Evolutionary conservation across 192 early-diverging fungal genomes (phyloP), one percentile per base, ranked within the genome.

Genomic region (Bifiguratus adelaidae): DNA sequence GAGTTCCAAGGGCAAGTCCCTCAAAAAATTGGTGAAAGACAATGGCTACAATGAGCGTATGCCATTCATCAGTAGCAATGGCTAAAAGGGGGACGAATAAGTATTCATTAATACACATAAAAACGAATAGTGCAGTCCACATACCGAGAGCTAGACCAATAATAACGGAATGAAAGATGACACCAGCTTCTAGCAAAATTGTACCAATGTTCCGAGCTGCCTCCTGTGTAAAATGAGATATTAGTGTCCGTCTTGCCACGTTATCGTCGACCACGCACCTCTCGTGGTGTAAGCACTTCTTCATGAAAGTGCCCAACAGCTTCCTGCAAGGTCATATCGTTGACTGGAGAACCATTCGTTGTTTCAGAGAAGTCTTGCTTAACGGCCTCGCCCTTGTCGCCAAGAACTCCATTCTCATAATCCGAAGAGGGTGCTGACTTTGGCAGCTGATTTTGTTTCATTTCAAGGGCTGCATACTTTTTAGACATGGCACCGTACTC

Each of bases 161-260:
- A n/a, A 89, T 75, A 16, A 89, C 60, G 37, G 82, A 85, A 57
- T 89, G 86, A 53, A 83, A 40, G 0, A 80, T 75, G 28, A 89
- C 85, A 27, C 86, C 82, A 19, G 86, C 63, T 49, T 89, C 86
- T 22, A 89, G 59, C 3, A 85, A 67, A 33, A 78, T 81, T 1
- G 81, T 85, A 1, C 76, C 76, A 42, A 81, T 65, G n/a, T 52
- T 35, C 2, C 53, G 47, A 3, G 47, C 46, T 0, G 50, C 35
- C 6, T 55, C 25, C 37, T 38, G 6, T 7, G n/a, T 9, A 33
- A 33, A n/a, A 33, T 8, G 8, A 33, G n/a, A 33, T 9, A 33
- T 33, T 4, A 38, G 37, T 7, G 22, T 38, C 22, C 5, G 7
- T 38, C 4, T 4, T 21, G 12, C n/a, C 7, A 7, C 7, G 5